Evolutionary conservation across 2,329 filamentous ascomycete genomes (phyloP).

Genomic region (Grosmannia penicillata): DNA sequence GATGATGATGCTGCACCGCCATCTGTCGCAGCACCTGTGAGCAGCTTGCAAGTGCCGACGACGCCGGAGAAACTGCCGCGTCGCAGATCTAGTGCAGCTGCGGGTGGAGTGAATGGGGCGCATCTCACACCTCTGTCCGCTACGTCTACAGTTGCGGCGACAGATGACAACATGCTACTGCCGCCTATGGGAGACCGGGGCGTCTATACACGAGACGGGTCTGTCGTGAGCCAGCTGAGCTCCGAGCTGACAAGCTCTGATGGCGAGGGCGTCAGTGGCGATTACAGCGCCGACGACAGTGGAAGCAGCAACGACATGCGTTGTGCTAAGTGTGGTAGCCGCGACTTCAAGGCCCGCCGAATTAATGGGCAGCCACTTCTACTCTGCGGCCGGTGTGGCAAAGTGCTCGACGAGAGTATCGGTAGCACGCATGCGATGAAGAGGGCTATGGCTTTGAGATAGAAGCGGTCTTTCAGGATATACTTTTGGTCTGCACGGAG

Average conservation of each 20-base stretch:
- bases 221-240: conserved; percentile 39
- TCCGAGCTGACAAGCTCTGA: conserved; percentile 33
- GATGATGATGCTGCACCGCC: too few relatives aligned
- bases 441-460: too few relatives aligned
- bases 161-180: not conserved
- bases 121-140: not conserved
- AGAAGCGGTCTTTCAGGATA: too few relatives aligned
- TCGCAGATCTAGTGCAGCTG: too few relatives aligned
- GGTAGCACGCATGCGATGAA: too few relatives aligned
- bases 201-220: conserved; percentile 14
- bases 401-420: conserved; percentile 8
- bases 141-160: not conserved
- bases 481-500: too few relatives aligned
- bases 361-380: conserved; percentile 37
- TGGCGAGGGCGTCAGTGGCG: conserved; percentile 7
- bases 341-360: conserved; percentile 47
- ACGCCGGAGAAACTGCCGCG: too few relatives aligned
- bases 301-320: conserved; percentile 25
- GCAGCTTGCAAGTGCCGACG: too few relatives aligned
- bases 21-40: too few relatives aligned
- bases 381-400: conserved; percentile 44
- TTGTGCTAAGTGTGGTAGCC: conserved; percentile 44
- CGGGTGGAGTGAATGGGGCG: too few relatives aligned
- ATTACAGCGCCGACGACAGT: conserved; percentile 10
- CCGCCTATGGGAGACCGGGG: not conserved